These are phyloP conservation scores for Metschnikowia drakensbergensis DNA, from an alignment of 805 yeast genomes.

Conservation along the genomic window DNA sequence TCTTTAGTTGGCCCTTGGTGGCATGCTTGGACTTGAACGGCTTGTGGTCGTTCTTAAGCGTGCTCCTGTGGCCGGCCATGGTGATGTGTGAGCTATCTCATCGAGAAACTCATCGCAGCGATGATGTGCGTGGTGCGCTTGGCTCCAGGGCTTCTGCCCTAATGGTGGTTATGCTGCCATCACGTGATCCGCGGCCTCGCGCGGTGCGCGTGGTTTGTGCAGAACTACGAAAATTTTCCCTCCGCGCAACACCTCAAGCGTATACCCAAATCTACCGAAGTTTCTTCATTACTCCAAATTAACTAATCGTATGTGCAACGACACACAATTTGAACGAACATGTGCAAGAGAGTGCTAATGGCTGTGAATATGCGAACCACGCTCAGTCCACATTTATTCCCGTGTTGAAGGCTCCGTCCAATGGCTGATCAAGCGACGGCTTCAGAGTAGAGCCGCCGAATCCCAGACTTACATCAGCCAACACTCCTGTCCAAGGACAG, in stretches of 20 bases:
- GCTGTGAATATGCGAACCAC: no score
- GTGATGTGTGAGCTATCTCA: neutral
- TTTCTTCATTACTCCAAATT: constrained; percentile 10
- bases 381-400: no score
- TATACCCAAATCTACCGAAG: neutral
- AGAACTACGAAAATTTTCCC: constrained; percentile 15
- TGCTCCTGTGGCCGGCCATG: constrained; percentile 81
- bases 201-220: constrained; percentile 4
- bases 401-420: no score
- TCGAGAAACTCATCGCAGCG: constrained; percentile 1
- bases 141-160: constrained; percentile 13
- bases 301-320: constrained; percentile 8
- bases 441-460: no score
- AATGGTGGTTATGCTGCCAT: neutral
- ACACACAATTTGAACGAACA: neutral
- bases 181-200: neutral
- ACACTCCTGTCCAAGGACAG: no score
- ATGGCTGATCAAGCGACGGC: no score
- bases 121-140: constrained; percentile 7
- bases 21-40: constrained; percentile 90
- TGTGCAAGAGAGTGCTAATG: neutral
- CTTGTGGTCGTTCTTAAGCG: constrained; percentile 81
- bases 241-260: constrained; percentile 9
- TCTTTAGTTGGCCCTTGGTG: constrained; percentile 81
- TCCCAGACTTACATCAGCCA: no score